phyloP scores from a whole-genome alignment of 148 eudicot genomes.

The Rhododendron williamsianum region DNA sequence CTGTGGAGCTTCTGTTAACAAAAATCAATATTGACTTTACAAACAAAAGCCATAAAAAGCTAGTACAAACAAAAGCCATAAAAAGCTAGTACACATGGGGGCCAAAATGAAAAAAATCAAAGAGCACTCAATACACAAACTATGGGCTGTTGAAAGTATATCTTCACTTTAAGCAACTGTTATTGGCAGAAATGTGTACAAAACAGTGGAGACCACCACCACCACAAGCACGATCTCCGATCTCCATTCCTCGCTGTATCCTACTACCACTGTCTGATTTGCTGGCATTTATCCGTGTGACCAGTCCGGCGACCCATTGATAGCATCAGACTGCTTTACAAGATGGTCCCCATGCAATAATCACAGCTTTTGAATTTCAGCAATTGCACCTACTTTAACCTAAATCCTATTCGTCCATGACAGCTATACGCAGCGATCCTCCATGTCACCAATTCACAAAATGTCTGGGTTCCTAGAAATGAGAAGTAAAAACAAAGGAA shows the following conservation, averaged over 20 bases:
- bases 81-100: neutral
- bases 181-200: constrained; percentile 12
- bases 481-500: neutral
- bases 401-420: constrained; percentile 24
- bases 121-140: constrained; percentile 4
- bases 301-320: constrained; percentile 16
- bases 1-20: constrained; percentile 14
- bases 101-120: neutral
- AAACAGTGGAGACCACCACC: constrained; percentile 11
- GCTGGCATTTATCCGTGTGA: constrained; percentile 5
- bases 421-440: constrained; percentile 18
- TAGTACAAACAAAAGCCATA: constrained; percentile 11
- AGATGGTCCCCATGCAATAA: constrained; percentile 37
- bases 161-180: constrained; percentile 7
- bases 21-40: constrained; percentile 15
- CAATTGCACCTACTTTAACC: constrained; percentile 20
- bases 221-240: neutral
- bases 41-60: constrained; percentile 4
- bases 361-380: constrained; percentile 26
- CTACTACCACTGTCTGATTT: constrained; percentile 8
- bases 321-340: constrained; percentile 41
- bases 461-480: constrained; percentile 12
- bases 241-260: neutral
- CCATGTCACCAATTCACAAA: constrained; percentile 4
- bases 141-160: neutral